Evolutionary conservation across 2,329 filamentous ascomycete genomes (phyloP), one percentile per base, ranked within the genome.

Genomic region (Stachybotrys echinatus): DNA sequence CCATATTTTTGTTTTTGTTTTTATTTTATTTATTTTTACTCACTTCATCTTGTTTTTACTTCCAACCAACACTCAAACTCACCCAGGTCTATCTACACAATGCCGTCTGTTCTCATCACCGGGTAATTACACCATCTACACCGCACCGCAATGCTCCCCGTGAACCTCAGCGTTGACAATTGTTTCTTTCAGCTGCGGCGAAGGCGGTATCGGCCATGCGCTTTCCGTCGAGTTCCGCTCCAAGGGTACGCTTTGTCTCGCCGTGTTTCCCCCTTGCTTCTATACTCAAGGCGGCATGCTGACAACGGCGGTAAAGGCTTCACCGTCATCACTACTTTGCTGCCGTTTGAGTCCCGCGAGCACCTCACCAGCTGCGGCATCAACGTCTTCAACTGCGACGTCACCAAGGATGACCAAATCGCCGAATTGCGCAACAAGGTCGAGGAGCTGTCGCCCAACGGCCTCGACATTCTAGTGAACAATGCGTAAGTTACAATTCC

Each of bases 401-500:
- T 57, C 17, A 51, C 50, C 14, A 42, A 38, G n/a, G 54, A 54
- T 37, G 45, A 50, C 18, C 52, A 52, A 4, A 49, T 57, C 27
- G n/a, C 18, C 17, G 22, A 31, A 19, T 23, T 46, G 14, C 14
- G 18, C 12, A 8, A 31, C 4, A 18, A 34, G 10, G 18, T 46
- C 17, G 3, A 12, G 8, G 10, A 46, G 17, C 5, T 37, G 10
- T n/a, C 23, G 5, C 4, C 8, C 3, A 23, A 23, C 3, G 8
- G 20, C 6, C 18, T 46, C 17, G 22, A 31, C 21, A 20, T 46
- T 8, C 44, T 46, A 10, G 44, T 46, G 23, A 46, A 46, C 23
- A 45, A 45, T 23, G 42, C 42, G n/a, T n/a, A n/a, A n/a, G n/a
- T n/a, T n/a, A n/a, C 18, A 21, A 42, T 42, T 18, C n/a, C 5